Base-by-base conservation (phyloP, 768 basidiomycete species). In the Lentinula aciculospora region DNA sequence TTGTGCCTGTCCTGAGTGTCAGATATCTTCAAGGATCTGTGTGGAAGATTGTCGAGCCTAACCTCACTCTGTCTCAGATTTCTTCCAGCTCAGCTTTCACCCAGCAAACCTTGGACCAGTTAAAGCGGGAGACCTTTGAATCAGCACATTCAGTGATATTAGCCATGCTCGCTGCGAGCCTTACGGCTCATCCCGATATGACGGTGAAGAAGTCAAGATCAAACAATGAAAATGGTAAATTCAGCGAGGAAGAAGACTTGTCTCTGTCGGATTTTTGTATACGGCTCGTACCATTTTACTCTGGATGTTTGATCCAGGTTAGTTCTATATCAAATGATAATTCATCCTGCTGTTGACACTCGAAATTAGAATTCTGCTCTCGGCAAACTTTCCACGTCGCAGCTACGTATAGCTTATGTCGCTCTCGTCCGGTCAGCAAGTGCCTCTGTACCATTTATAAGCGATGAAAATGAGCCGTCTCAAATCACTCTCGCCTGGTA, bases 141-240 rank as follows among this genome's bases (percentile, higher is more conserved):
- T 88, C 90, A 0, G 84, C 92, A 1, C 93, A 94, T 67, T 94
- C 92, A 8, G 89, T 90, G 27, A 72, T 94, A 34, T 74, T 95
- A 13, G 79, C 92, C 3, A 75, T 92, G 39, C 86, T 92, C 65
- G 80, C 87, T 9, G 76, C 82, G 28, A 77, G 81, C n/a, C n/a
- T n/a, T 63, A 81, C 83, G 0, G 29, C 42, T 15, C 27, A n/a
- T 29, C 10, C 13, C n/a, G 29, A 32, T 57, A 3, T 15, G 12
- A 21, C 77, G 81, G 60, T 70, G 67, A 17, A 36, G 53, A 7
- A 39, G 48, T 37, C 50, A 54, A 15, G 32, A 36, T 9, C 50
- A 23, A 12, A 59, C 44, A 57, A 56, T 49, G 59, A 58, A 31
- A 58, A 36, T 25, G 62, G 31, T 46, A 34, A 47, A 57, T 45